Evolutionary conservation across 129 eudicot species (phyloP).

Genomic region (Flaveria linearis): DNA sequence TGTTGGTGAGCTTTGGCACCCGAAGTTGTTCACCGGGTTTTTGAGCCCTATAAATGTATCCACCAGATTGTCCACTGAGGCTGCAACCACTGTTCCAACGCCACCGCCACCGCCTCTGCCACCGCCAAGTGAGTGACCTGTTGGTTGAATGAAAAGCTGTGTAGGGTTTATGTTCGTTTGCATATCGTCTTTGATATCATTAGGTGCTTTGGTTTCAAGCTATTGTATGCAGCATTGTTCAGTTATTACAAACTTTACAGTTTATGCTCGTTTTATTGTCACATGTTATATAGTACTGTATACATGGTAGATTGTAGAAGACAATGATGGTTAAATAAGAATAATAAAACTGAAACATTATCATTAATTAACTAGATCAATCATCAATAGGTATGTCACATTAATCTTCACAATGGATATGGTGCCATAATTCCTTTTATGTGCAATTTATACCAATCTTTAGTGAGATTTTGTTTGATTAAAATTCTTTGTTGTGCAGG

Average conservation of each 20-base stretch:
- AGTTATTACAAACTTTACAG: background rate
- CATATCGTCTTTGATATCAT: background rate
- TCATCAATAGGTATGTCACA: background rate
- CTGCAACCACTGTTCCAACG: constrained; percentile 11
- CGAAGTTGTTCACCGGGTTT: constrained; percentile 48
- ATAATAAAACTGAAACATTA: background rate
- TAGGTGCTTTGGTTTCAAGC: background rate
- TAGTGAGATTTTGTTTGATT: constrained; percentile 5
- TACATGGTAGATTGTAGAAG: constrained; percentile 5
- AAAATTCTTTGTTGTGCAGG: constrained; percentile 52
- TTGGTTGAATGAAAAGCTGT: too few relatives aligned
- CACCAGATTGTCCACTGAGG: constrained; percentile 30
- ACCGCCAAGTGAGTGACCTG: constrained; percentile 60
- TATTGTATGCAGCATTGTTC: background rate
- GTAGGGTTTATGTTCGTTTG: background rate
- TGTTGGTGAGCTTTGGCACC: constrained; percentile 78
- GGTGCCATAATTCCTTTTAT: background rate
- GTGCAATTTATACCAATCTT: background rate
- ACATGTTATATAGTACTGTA: background rate
- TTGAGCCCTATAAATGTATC: constrained; percentile 36
- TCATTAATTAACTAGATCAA: background rate
- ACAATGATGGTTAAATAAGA: background rate
- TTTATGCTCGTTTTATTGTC: background rate
- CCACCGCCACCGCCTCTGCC: constrained; percentile 50
- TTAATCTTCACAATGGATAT: background rate